Conservation (phyloP, 352 stramenopile species). For the Pythium plurisporium region DNA sequence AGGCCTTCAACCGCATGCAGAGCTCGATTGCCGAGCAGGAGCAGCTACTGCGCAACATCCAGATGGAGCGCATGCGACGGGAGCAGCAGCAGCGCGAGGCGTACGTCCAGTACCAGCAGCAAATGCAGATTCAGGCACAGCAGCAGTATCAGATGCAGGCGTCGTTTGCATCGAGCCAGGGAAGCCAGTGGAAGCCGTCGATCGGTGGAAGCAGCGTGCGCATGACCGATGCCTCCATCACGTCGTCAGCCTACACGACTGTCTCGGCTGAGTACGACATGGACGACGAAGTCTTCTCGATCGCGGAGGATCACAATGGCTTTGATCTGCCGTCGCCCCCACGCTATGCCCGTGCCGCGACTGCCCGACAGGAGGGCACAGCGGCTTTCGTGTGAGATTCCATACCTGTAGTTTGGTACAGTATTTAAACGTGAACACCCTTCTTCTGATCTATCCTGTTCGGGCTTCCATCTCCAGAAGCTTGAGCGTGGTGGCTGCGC, state of each 20-base stretch:
- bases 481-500: no score
- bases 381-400: slow-evolving; percentile 3
- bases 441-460: no score
- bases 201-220: background rate
- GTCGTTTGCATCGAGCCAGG: background rate
- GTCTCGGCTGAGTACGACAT: slow-evolving; percentile 7
- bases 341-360: slow-evolving; percentile 1
- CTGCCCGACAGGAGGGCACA: background rate
- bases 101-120: slow-evolving; percentile 12
- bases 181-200: slow-evolving; percentile 14
- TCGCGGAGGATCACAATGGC: slow-evolving; percentile 4
- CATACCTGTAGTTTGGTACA: background rate
- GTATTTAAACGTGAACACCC: background rate
- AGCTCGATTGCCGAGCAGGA: slow-evolving; percentile 63
- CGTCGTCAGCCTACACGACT: slow-evolving; percentile 18
- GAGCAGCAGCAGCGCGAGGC: slow-evolving; percentile 25
- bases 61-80: slow-evolving; percentile 35
- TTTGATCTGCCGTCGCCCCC: slow-evolving; percentile 12
- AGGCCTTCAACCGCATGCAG: slow-evolving; percentile 48
- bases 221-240: slow-evolving; percentile 17
- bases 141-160: slow-evolving; percentile 12
- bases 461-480: no score
- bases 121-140: slow-evolving; percentile 22
- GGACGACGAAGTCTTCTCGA: slow-evolving; percentile 18
- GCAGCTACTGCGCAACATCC: slow-evolving; percentile 50